Evolutionary conservation across 768 basidiomycete genomes (phyloP), one percentile per base, ranked within the genome.

Genomic region (Hygrophorus pudorinus): DNA sequence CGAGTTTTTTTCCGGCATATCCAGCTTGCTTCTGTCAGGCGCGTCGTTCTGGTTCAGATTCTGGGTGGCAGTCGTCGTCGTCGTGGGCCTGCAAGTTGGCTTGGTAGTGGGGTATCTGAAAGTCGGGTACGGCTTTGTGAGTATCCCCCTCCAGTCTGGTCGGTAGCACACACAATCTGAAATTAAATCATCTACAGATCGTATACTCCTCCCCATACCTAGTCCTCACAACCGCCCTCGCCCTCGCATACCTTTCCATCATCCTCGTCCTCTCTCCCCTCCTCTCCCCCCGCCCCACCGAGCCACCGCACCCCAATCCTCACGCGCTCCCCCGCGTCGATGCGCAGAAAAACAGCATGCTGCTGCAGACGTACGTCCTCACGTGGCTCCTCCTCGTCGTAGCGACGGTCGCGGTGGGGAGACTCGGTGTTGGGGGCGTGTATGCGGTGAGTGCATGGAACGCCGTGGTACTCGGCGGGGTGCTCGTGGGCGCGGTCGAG

Each of bases 391-490:
- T 78, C 2, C 70, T 82, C 8, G 56, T 81, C 4, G 44, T 66
- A 6, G 65, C 71, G 7, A 80, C 78, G 1, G 54, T 72, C 27
- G 51, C 64, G 12, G 55, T 78, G 27, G 64, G 63, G 20, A 62
- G 58, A 9, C 49, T 59, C 4, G 54, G 67, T 3, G 50, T 82
- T 9, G 78, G 76, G 0, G 73, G 77, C 0, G 55, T 73, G 13
- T 85, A 84, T 57, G 66, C 74, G 41, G 48, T 80, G 30, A 76
- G 72, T 1, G 65, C 65, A 8, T 78, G 77, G 68, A 70, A 83
- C 42, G 51, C 60, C 1, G 68, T 67, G 16, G 59, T 69, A 3
- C 51, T 78, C 1, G 76, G 67, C 2, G 60, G 67, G 27, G 41
- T 67, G 2, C 44, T 73, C 12, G 67, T 64, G 1, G 57, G 62